These are phyloP conservation scores for Aspergillus eucalypticola DNA, from an alignment of 2,329 filamentous ascomycete species.

Conservation along the genomic window DNA sequence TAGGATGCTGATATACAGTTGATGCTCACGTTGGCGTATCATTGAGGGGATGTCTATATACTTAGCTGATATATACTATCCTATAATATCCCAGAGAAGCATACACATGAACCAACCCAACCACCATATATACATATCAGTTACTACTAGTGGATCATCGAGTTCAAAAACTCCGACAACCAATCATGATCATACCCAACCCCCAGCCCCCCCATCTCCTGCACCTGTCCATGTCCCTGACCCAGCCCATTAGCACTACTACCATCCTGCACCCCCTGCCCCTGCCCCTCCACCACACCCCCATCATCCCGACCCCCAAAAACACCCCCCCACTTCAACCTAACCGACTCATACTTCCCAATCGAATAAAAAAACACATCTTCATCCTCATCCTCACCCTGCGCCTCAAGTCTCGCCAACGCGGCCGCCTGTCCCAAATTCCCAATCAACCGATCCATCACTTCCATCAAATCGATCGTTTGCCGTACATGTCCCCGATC, in stretches of 20 bases:
- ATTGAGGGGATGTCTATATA: too few species aligned
- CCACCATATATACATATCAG: too few species aligned
- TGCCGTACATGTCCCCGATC: constrained; percentile 2
- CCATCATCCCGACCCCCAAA: background rate
- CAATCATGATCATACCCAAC: constrained; percentile 1
- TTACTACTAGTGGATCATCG: background rate
- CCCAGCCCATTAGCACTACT: too few species aligned
- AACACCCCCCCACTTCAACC: background rate
- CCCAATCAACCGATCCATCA: constrained; percentile 2
- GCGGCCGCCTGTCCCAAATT: constrained; percentile 8
- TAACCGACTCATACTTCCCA: constrained; percentile 3
- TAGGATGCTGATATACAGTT: background rate
- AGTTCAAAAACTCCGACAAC: constrained; percentile 2
- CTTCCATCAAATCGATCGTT: background rate
- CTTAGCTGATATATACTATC: too few species aligned
- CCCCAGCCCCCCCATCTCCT: background rate
- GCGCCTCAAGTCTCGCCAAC: constrained; percentile 5
- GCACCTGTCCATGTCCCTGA: background rate
- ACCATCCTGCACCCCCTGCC: background rate
- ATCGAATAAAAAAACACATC: constrained; percentile 6
- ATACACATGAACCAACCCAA: too few species aligned
- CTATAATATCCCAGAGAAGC: too few species aligned
- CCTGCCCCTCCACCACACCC: background rate
- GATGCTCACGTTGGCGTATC: too few species aligned
- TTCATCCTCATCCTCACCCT: background rate